Evolutionary conservation across 768 basidiomycete species (phyloP), one percentile per base, ranked within the genome.

Genomic region (Suillus sp.): DNA sequence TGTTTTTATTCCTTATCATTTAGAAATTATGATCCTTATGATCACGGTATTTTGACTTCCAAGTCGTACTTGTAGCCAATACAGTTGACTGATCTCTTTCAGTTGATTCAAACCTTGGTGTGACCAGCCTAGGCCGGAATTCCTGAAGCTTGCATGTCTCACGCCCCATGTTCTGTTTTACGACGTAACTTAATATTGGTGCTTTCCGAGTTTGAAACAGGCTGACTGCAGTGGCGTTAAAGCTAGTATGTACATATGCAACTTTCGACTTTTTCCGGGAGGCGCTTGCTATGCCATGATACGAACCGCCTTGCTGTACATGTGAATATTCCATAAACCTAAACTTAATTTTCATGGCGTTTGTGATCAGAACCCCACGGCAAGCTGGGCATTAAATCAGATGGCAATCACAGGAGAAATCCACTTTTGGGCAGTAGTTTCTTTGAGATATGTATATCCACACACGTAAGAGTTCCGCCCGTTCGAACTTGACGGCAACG

Each of bases 1-100:
- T 11, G 6, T 45, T 45, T 60, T 40, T 50, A 60, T 60, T 61
- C 37, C 4, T 48, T 63, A 63, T 61, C 45, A 50, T 45, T 45
- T 60, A 60, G 45, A 51, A 3, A 42, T 48, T 16, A 27, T 34
- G 58, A 38, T 48, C 45, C 18, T 37, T 48, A 61, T 30, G 50
- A 47, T 43, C 59, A 38, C 27, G 25, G 10, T 30, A 40, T 20
- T 57, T 57, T 57, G 56, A 57, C 38, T 57, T 57, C 13, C 6
- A 25, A 20, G 56, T 57, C 18, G 25, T 57, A 57, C 56, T 42
- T 57, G 56, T 57, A 57, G 56, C 56, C 38, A 57, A 57, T 57
- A 35, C 38, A 38, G 56, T 30, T 27, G 25, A 38, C 37, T 27
- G 37, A 20, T n/a, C n/a, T 20, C 20, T 5, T 1, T 40, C 5